A percentile compares a stretch with the other conserved stretches of the same genome.
These are phyloP conservation scores for Sarocladiaceae sp. DNA, from an alignment of 2,329 filamentous ascomycete species.

Conservation along the genomic window DNA sequence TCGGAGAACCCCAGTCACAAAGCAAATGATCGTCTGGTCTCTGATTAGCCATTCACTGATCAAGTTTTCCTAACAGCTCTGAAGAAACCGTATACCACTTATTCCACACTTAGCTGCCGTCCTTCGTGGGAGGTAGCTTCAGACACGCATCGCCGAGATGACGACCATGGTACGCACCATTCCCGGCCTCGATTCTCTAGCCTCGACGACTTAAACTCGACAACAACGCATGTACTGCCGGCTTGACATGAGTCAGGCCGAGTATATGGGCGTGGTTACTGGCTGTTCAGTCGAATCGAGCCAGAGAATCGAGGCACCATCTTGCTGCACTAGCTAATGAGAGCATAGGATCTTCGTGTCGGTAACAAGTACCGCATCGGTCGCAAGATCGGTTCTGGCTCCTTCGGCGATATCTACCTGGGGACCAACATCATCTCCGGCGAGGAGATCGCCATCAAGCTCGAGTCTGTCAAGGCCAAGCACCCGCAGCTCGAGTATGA, in stretches of 20 bases:
- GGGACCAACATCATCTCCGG: constrained; percentile 99
- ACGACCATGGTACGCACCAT: constrained; percentile 11
- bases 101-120: background rate
- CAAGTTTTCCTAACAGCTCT: background rate
- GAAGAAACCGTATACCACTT: background rate
- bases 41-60: no score
- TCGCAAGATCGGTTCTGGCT: constrained; percentile 96
- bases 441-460: constrained; percentile 99
- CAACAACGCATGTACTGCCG: background rate
- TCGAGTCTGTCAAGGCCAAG: constrained; percentile 99
- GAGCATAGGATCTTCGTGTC: constrained; percentile 82
- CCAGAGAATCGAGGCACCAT: no score
- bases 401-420: constrained; percentile 97
- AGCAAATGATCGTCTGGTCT: no score
- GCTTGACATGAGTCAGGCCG: background rate
- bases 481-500: constrained; percentile 99
- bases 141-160: background rate
- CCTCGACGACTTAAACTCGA: background rate
- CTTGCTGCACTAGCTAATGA: constrained; percentile 15
- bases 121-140: constrained; percentile 1
- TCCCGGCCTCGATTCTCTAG: background rate
- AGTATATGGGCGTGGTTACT: no score
- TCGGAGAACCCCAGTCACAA: no score
- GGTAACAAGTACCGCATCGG: constrained; percentile 99
- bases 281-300: no score